Percentiles rank a stretch among this genome's conserved stretches.
These are phyloP conservation scores for Oryza meyeriana DNA, from an alignment of 176 grass and related monocot genomes.

Conservation along the genomic window DNA sequence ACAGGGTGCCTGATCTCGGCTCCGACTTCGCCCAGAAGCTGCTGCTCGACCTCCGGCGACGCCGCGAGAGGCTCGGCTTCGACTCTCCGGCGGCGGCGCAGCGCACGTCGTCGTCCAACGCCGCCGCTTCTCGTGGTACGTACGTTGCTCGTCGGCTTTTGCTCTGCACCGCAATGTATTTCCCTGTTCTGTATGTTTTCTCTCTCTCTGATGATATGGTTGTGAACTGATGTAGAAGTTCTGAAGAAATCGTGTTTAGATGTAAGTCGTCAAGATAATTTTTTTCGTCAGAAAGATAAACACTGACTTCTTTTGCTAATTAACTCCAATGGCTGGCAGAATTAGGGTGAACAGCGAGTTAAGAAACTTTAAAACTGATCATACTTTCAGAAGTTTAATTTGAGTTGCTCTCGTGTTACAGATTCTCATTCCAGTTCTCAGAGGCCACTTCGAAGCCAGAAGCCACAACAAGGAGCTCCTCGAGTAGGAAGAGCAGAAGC, in stretches of 20 bases:
- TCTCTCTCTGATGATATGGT: not conserved
- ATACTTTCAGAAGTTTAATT: not conserved
- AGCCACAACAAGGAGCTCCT: constrained; percentile 36
- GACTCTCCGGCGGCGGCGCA: not conserved
- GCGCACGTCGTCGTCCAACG: constrained; percentile 1
- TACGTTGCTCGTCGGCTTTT: not conserved
- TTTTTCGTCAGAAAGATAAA: not conserved
- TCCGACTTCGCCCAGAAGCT: constrained; percentile 94
- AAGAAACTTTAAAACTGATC: not conserved
- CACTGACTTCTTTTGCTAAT: not conserved
- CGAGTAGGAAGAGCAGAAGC: constrained; percentile 28
- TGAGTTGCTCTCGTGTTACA: constrained; percentile 22
- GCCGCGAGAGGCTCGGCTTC: constrained; percentile 77
- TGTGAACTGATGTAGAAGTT: not conserved
- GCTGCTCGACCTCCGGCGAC: constrained; percentile 70
- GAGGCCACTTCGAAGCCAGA: constrained; percentile 34
- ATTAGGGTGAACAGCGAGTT: not conserved
- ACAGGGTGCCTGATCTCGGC: constrained; percentile 51
- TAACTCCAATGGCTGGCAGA: not conserved
- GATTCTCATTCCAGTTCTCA: constrained; percentile 43
- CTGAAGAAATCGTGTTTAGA: constrained; percentile 9
- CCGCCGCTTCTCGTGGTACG: constrained; percentile 31
- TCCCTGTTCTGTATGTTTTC: not conserved
- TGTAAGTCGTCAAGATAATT: not conserved
- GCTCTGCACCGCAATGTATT: not conserved